phyloP scores from a whole-genome alignment of 2,329 filamentous ascomycete genomes.

The Colletotrichum limetticola region DNA sequence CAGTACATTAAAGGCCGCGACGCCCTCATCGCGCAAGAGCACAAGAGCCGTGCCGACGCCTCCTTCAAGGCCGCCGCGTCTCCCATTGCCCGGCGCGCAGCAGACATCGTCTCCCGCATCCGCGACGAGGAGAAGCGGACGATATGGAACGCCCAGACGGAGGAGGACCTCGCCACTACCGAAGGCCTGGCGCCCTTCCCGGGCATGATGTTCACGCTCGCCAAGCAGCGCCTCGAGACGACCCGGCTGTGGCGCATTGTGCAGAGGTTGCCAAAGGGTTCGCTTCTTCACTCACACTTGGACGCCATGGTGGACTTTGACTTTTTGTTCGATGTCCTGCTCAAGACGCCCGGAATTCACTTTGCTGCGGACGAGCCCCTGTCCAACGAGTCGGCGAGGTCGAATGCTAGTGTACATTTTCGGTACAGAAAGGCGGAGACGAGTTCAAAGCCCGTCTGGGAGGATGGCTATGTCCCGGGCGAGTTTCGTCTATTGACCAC shows the following conservation, averaged over 20 bases:
- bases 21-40: slow-evolving; percentile 82
- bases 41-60: slow-evolving; percentile 79
- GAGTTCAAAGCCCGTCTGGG: slow-evolving; percentile 65
- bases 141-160: slow-evolving; percentile 76
- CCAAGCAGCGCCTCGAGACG: slow-evolving; percentile 79
- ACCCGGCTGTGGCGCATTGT: slow-evolving; percentile 84
- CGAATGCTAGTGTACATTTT: slow-evolving; percentile 67
- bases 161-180: slow-evolving; percentile 69
- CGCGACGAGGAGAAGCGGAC: slow-evolving; percentile 76
- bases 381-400: slow-evolving; percentile 57
- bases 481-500: slow-evolving; percentile 62
- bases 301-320: slow-evolving; percentile 86
- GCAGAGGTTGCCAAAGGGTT: slow-evolving; percentile 82
- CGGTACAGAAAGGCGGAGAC: slow-evolving; percentile 56
- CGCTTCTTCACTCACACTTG: slow-evolving; percentile 81
- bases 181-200: slow-evolving; percentile 72
- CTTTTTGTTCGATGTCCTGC: slow-evolving; percentile 74
- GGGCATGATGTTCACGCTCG: slow-evolving; percentile 86
- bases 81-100: slow-evolving; percentile 77
- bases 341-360: slow-evolving; percentile 76
- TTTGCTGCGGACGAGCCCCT: slow-evolving; percentile 67
- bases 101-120: slow-evolving; percentile 78
- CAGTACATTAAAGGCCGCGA: slow-evolving; percentile 83
- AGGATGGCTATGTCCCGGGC: slow-evolving; percentile 64
- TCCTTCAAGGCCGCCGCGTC: slow-evolving; percentile 77